These are phyloP conservation scores for Saksenaea oblongispora DNA, from an alignment of 371 early-diverging fungal species.

Conservation along the genomic window DNA sequence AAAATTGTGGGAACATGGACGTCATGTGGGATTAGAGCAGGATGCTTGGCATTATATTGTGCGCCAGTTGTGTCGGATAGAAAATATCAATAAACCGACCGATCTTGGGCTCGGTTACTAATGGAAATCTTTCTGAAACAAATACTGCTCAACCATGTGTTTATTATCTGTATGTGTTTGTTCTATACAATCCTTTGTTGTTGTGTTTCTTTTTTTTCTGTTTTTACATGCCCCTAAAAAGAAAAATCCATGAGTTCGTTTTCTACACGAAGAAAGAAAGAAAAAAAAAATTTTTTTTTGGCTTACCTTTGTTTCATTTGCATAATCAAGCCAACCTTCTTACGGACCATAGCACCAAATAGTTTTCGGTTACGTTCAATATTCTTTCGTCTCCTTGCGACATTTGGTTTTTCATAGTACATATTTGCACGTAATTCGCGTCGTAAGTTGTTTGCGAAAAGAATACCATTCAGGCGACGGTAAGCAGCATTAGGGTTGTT, in stretches of 20 bases:
- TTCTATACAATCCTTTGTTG: too few relatives aligned
- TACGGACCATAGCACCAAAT: constrained; percentile 55
- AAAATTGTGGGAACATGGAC: constrained; percentile 51
- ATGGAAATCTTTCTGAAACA: background rate
- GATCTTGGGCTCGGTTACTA: constrained; percentile 46
- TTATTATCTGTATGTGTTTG: too few relatives aligned
- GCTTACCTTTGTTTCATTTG: constrained; percentile 63
- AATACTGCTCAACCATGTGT: too few relatives aligned
- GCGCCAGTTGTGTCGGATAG: constrained; percentile 51
- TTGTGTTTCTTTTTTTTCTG: background rate
- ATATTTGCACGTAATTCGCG: constrained; percentile 44
- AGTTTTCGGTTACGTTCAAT: constrained; percentile 50
- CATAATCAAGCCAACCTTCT: constrained; percentile 62
- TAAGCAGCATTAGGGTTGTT: constrained; percentile 45
- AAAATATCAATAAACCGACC: constrained; percentile 33
- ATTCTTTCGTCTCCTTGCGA: constrained; percentile 51
- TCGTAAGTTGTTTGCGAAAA: constrained; percentile 48
- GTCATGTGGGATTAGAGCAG: constrained; percentile 47
- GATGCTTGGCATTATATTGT: constrained; percentile 63
- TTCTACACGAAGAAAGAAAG: background rate
- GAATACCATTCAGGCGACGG: constrained; percentile 41
- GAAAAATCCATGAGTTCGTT: background rate
- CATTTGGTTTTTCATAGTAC: constrained; percentile 60
- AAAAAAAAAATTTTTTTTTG: background rate
- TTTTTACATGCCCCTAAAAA: constrained; percentile 13